Evolutionary conservation across 2,329 filamentous ascomycete genomes (phyloP), one percentile per base, ranked within the genome.

Genomic region (Escovopsis sp.): DNA sequence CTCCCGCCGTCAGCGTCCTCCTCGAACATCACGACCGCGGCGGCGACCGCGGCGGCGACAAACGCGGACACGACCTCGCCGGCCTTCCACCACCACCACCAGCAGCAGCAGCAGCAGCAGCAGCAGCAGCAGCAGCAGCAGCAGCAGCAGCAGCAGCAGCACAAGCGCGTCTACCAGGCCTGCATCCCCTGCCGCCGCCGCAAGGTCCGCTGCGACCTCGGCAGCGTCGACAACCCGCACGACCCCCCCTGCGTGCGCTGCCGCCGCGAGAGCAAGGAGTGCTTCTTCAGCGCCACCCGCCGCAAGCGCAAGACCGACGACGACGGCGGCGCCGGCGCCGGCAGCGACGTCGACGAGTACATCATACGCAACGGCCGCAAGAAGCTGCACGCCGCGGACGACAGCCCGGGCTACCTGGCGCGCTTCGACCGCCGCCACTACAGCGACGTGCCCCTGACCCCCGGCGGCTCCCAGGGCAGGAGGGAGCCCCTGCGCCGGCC

Each of bases 221-320:
- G 75, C 44, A 82, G 80, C 55, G 89, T 96, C 58, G 91, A 96
- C 64, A 89, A 91, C 54, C 91, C 91, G 23, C 80, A 88, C 62
- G 86, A 94, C 54, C 89, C 89, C 43, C 91, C 91, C 3, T 98
- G 91, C 61, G 84, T 89, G 46, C 80, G 91, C 57, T 98, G 91
- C 60, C 82, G 87, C 42, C 80, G 91, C 51, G 91, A 98, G 68
- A 86, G 82, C 66, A 96, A 96, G 62, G 82, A 94, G 55, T 98
- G 91, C 68, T 94, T 82, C 72, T 98, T 98, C 69, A 94, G 87
- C 48, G 85, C 87, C 18, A 96, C 88, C 30, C 75, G 91, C 40
- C 80, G 91, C 57, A 96, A 96, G 77, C 78, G 87, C 58, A 93
- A 91, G 70, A 73, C 73, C 39, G 76, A 70, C 51, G 68, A 83